Conservation (phyloP, 192 early-diverging fungal genomes). For the Linderina pennispora region DNA sequence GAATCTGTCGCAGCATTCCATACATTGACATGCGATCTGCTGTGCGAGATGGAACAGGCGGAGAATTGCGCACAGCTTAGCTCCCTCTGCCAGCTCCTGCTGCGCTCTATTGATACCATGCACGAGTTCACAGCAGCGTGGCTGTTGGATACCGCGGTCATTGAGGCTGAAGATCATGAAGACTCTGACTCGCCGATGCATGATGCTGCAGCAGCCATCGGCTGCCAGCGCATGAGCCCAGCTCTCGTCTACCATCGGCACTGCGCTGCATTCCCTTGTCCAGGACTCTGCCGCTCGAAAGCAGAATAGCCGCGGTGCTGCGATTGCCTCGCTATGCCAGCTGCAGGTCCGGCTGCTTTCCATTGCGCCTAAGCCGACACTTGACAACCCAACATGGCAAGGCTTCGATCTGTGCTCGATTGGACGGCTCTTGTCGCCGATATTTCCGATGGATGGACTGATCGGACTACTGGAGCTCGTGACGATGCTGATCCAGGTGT, state of each 20-base stretch:
- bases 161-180: no score
- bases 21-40: no score
- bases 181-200: no score
- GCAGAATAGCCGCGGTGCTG: slow-evolving; percentile 7
- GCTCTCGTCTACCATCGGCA: slow-evolving; percentile 1
- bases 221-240: no score
- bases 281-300: no score
- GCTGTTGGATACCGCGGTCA: slow-evolving; percentile 18
- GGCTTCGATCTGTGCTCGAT: slow-evolving; percentile 12
- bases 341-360: slow-evolving; percentile 16
- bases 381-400: slow-evolving; percentile 11
- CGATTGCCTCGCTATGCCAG: slow-evolving; percentile 13
- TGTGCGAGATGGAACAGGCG: no score
- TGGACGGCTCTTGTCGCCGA: slow-evolving; percentile 2
- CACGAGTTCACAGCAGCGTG: background rate
- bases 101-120: no score
- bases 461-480: slow-evolving; percentile 21
- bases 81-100: no score
- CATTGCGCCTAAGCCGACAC: slow-evolving; percentile 8
- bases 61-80: no score
- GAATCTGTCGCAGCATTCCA: no score
- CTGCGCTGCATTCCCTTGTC: no score
- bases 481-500: slow-evolving; percentile 18
- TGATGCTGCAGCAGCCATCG: no score
- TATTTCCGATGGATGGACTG: slow-evolving; percentile 15